These are phyloP conservation scores for Rubia peregrina DNA, from an alignment of 305 asterid species.

Conservation along the genomic window DNA sequence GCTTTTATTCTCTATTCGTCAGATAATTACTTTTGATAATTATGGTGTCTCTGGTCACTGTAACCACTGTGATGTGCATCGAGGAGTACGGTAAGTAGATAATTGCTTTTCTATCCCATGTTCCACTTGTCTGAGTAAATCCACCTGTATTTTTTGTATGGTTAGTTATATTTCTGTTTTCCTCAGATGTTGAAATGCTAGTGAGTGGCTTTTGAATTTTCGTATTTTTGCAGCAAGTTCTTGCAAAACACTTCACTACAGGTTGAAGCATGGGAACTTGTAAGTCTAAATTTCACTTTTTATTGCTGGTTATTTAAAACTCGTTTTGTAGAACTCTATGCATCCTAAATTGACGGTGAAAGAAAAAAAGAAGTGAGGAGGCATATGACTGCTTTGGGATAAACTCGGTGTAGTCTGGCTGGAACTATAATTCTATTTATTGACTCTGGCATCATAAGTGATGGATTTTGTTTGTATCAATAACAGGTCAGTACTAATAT, in stretches of 20 bases:
- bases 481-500: constrained; percentile 66
- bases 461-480: constrained; percentile 4
- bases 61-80: constrained; percentile 74
- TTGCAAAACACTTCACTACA: constrained; percentile 30
- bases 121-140: background rate
- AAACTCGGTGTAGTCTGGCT: background rate
- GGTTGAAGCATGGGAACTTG: constrained; percentile 82
- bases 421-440: background rate
- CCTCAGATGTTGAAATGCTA: background rate
- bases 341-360: background rate
- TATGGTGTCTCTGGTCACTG: constrained; percentile 93
- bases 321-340: background rate
- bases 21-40: constrained; percentile 78
- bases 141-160: background rate
- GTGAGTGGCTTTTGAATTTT: constrained; percentile 10
- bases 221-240: constrained; percentile 40
- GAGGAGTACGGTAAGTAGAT: constrained; percentile 61
- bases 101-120: background rate
- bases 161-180: background rate
- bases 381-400: background rate
- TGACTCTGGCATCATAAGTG: background rate
- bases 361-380: background rate
- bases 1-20: constrained; percentile 15
- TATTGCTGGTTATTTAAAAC: background rate
- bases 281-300: constrained; percentile 28